Evolutionary conservation across 202 grass and related monocot species (phyloP), one percentile per base, ranked within the genome.

Genomic region (Panicum virgatum): DNA sequence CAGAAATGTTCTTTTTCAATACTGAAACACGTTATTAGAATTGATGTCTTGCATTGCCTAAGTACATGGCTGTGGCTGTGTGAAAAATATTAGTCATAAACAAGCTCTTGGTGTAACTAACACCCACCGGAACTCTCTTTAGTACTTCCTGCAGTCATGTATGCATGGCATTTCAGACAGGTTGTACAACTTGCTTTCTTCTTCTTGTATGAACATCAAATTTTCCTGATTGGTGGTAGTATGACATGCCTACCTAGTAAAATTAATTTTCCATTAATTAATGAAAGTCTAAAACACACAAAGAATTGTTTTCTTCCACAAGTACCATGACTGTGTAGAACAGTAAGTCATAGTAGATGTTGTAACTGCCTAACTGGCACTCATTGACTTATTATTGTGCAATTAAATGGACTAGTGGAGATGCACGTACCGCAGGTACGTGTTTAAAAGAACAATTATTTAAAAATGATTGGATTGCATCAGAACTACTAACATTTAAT

Each of bases 201-300:
- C 7, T 29, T 60, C 12, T 29, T 60, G 5, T 60, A 22, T 12
- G 54, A 58, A 58, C 22, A 3, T 29, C 10, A 29, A 29, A 26
- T 14, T 29, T 60, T 60, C 57, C 29, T 29, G 57, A 27, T 14
- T 29, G 25, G 5, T 5, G 12, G 11, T 29, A 2, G 57, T 36
- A 61, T 54, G 76, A 19, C 53, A 85, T 46, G 20, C 1, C 1
- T 63, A 63, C 25, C 18, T 58, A 53, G 22, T 23, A 13, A 11
- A 76, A 37, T 16, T 11, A 51, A 29, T 56, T 64, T 69, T 32
- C 69, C 7, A 64, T 37, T 82, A 46, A 64, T 37, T 82, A 46
- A 22, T 87, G 20, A 23, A 63, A 46, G 8, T 54, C 16, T 64
- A 11, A 54, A 65, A 29, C 32, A 62, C 6, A 23, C 36, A 22